phyloP scores from a whole-genome alignment of 176 grass and related monocot species.

The Musa acuminata region DNA sequence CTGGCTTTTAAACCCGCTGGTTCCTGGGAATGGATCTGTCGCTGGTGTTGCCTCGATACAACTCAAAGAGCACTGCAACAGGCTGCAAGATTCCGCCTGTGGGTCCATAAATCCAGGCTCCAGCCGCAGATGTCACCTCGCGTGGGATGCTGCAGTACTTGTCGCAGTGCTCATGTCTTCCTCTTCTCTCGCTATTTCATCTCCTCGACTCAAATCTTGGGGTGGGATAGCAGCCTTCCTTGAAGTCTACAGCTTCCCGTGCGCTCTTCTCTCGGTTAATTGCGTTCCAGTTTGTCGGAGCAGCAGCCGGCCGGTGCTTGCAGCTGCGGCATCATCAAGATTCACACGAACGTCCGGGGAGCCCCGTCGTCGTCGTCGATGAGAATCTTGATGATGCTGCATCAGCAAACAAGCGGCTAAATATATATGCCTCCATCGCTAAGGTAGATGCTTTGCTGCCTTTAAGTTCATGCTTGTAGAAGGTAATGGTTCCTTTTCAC shows the following conservation, averaged over 20 bases:
- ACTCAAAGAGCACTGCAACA: neutral
- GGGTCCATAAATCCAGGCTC: neutral
- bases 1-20: neutral
- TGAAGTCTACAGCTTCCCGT: too few species aligned
- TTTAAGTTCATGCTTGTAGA: too few species aligned
- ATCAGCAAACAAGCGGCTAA: slow-evolving; percentile 10
- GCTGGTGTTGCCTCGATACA: neutral
- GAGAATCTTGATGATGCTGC: slow-evolving; percentile 27
- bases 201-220: neutral
- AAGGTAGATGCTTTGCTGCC: too few species aligned
- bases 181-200: neutral
- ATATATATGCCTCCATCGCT: too few species aligned
- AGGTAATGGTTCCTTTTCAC: too few species aligned
- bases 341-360: neutral
- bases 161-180: too few species aligned
- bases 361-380: neutral
- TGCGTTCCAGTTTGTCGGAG: too few species aligned
- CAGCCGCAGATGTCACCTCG: neutral
- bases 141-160: neutral
- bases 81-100: neutral
- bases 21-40: neutral
- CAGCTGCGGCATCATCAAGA: slow-evolving; percentile 22
- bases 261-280: neutral
- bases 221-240: too few species aligned
- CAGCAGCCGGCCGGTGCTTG: neutral